Conservation (phyloP, 2,329 filamentous ascomycete species). For the Metarhizium anisopliae region DNA sequence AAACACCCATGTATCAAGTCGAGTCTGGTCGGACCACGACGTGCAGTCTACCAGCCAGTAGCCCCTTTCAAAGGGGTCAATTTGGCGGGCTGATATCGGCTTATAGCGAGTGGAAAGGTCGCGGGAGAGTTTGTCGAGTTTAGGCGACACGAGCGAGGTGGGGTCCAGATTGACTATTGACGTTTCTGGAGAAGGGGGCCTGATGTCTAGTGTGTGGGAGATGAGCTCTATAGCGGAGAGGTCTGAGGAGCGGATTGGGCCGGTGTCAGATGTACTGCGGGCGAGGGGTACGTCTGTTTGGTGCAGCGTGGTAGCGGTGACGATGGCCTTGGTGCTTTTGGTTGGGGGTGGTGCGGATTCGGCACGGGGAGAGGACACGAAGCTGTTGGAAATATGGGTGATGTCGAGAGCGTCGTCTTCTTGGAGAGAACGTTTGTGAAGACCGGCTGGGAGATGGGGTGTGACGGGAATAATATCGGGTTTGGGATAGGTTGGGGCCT, state of each 20-base stretch:
- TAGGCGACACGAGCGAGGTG: slow-evolving; percentile 45
- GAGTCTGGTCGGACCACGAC: slow-evolving; percentile 40
- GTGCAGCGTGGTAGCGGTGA: background rate
- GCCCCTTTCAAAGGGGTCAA: slow-evolving; percentile 59
- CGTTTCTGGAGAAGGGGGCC: slow-evolving; percentile 43
- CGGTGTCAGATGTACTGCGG: slow-evolving; percentile 22
- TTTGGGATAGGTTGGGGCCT: background rate
- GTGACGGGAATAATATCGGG: slow-evolving; percentile 18
- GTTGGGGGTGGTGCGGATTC: slow-evolving; percentile 22
- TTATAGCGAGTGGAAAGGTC: slow-evolving; percentile 44
- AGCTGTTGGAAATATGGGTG: slow-evolving; percentile 25
- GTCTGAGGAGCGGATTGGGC: slow-evolving; percentile 10
- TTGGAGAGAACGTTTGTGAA: slow-evolving; percentile 1
- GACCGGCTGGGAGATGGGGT: slow-evolving; percentile 4
- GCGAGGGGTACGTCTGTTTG: slow-evolving; percentile 11
- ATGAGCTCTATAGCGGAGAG: slow-evolving; percentile 10
- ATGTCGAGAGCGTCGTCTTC: slow-evolving; percentile 12
- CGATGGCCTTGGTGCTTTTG: slow-evolving; percentile 16
- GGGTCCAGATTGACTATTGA: slow-evolving; percentile 36
- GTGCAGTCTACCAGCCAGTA: slow-evolving; percentile 62
- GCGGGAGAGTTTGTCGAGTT: slow-evolving; percentile 41
- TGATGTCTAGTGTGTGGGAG: slow-evolving; percentile 37
- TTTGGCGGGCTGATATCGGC: slow-evolving; percentile 26
- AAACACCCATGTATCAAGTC: slow-evolving; percentile 51
- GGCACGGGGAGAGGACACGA: slow-evolving; percentile 13